A percentile compares a stretch with the other conserved stretches of the same genome.
These are phyloP conservation scores for Suhomyces chickasaworum DNA, from an alignment of 1,139 yeast species.

Conservation along the genomic window DNA sequence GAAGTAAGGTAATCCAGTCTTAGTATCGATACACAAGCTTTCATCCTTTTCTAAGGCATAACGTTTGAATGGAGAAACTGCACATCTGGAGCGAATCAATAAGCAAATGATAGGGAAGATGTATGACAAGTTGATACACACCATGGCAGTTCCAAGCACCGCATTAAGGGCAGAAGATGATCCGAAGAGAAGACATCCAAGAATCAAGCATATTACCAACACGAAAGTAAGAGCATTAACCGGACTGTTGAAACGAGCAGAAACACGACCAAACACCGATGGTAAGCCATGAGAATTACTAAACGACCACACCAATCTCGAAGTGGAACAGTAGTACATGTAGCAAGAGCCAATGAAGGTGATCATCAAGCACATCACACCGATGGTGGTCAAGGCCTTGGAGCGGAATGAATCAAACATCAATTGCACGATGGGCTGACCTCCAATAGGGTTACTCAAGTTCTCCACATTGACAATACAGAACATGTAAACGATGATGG, in stretches of 20 bases:
- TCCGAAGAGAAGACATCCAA: constrained; percentile 30
- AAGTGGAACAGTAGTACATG: constrained; percentile 24
- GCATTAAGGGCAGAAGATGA: constrained; percentile 30
- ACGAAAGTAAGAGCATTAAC: constrained; percentile 26
- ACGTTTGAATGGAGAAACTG: constrained; percentile 19
- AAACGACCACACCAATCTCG: constrained; percentile 34
- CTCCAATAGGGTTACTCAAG: constrained; percentile 29
- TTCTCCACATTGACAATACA: constrained; percentile 21
- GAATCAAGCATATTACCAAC: constrained; percentile 20
- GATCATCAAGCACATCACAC: constrained; percentile 25
- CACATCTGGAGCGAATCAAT: constrained; percentile 21
- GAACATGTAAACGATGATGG: constrained; percentile 30
- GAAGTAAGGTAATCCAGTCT: constrained; percentile 25
- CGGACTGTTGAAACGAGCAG: constrained; percentile 26
- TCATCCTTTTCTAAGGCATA: constrained; percentile 11
- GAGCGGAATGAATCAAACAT: constrained; percentile 31
- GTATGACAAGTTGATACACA: constrained; percentile 33
- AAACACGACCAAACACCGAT: constrained; percentile 22
- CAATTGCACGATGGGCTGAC: constrained; percentile 32
- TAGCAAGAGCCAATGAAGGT: constrained; percentile 20
- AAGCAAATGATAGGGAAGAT: constrained; percentile 31
- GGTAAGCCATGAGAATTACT: constrained; percentile 33
- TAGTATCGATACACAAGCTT: constrained; percentile 17
- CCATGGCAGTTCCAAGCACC: constrained; percentile 33
- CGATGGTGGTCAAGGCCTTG: constrained; percentile 28